A percentile compares a stretch with the other conserved stretches of the same genome.
phyloP scores from a whole-genome alignment of 306 rosid species.

The Datisca glomerata region DNA sequence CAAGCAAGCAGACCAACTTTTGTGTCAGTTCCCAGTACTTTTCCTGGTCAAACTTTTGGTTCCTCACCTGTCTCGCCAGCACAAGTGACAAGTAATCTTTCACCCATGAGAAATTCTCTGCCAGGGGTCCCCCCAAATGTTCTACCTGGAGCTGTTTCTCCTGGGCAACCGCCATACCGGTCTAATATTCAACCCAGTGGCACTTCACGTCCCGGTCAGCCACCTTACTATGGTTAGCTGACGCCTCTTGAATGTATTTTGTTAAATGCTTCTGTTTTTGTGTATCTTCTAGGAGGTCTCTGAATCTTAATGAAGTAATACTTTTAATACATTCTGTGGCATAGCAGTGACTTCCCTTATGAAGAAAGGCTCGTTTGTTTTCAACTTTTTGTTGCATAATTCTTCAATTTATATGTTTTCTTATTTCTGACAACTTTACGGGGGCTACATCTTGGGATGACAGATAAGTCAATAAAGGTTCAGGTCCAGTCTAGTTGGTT shows the following conservation, averaged over 20 bases:
- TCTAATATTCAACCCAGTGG: conserved; percentile 16
- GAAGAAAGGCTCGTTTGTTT: too few species aligned
- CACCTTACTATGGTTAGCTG: conserved; percentile 26
- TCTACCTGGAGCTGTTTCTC: conserved; percentile 33
- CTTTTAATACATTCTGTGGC: too few species aligned
- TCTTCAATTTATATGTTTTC: background rate
- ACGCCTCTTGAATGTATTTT: conserved; percentile 3
- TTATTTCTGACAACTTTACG: too few species aligned
- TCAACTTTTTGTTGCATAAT: background rate
- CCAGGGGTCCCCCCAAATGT: conserved; percentile 22
- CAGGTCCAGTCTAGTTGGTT: too few species aligned
- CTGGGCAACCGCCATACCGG: conserved; percentile 7
- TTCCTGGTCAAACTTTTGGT: conserved; percentile 41
- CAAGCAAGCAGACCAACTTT: conserved; percentile 41
- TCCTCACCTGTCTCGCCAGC: conserved; percentile 38
- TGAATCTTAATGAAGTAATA: background rate
- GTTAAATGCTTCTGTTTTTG: background rate
- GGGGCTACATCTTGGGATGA: too few species aligned
- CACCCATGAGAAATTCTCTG: conserved; percentile 23
- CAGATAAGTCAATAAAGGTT: too few species aligned
- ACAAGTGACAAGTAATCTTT: conserved; percentile 24
- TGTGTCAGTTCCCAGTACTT: conserved; percentile 32
- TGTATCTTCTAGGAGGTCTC: background rate
- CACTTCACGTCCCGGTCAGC: conserved; percentile 34
- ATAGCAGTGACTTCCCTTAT: too few species aligned